A percentile compares a stretch with the other conserved stretches of the same genome.
Evolutionary conservation across 2,329 filamentous ascomycete genomes (phyloP).

Genomic region (Sporothrix sp.): DNA sequence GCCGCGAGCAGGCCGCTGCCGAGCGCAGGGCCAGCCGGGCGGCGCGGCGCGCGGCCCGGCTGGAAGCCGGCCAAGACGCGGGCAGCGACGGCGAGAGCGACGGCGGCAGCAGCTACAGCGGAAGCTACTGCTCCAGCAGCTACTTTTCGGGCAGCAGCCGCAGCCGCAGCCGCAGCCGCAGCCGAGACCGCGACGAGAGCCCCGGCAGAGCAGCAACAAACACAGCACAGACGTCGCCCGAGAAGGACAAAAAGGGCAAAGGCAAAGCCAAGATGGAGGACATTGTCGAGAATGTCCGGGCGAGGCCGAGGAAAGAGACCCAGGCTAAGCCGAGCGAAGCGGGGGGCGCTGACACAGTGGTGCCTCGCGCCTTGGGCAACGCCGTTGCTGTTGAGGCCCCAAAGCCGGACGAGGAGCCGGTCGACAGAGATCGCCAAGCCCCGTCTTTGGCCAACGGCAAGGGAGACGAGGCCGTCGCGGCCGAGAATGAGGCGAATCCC

Average conservation of each 20-base stretch:
- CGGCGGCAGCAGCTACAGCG: constrained; percentile 12
- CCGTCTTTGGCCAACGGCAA: too few relatives aligned
- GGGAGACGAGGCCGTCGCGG: too few relatives aligned
- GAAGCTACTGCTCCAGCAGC: constrained; percentile 6
- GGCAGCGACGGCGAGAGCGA: constrained; percentile 6
- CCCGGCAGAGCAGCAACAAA: not conserved
- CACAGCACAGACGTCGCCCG: not conserved
- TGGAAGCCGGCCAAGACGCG: not conserved
- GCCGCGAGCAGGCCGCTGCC: constrained; percentile 12
- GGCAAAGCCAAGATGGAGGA: constrained; percentile 6
- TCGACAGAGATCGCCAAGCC: too few relatives aligned
- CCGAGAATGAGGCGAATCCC: too few relatives aligned
- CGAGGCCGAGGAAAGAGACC: constrained; percentile 5
- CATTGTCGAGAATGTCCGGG: constrained; percentile 2
- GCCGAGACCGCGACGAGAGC: not conserved
- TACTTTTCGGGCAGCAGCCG: constrained; percentile 12
- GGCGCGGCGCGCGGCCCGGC: not conserved
- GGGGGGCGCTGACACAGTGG: too few relatives aligned
- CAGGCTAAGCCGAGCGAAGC: not conserved
- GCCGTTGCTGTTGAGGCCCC: too few relatives aligned
- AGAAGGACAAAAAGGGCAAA: constrained; percentile 4
- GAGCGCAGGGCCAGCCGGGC: constrained; percentile 11
- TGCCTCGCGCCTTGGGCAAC: too few relatives aligned
- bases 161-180: constrained; percentile 22
- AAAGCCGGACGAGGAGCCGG: too few relatives aligned